phyloP scores from a whole-genome alignment of 805 yeast genomes.

The Metschnikowia reukaufii region DNA sequence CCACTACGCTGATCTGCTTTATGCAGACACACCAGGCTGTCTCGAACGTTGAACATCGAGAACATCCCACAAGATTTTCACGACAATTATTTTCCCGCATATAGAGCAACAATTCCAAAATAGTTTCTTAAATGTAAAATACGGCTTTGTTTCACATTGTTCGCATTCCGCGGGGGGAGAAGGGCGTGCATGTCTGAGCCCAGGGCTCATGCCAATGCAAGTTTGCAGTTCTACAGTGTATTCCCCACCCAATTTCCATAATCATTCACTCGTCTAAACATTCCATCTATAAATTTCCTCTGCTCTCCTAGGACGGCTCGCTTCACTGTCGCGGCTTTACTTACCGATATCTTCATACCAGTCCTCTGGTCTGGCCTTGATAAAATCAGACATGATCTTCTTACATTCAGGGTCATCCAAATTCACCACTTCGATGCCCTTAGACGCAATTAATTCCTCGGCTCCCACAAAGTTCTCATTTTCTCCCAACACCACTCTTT shows the following conservation, averaged over 20 bases:
- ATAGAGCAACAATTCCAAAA: background rate
- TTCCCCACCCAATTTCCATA: background rate
- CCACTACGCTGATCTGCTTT: too few relatives aligned
- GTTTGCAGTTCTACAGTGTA: background rate
- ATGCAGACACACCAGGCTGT: too few relatives aligned
- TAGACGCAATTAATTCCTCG: constrained; percentile 64
- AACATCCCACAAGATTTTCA: too few relatives aligned
- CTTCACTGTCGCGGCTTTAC: too few relatives aligned
- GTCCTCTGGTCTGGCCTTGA: constrained; percentile 69
- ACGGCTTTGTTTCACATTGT: background rate
- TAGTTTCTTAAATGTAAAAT: too few relatives aligned
- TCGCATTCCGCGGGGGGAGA: background rate
- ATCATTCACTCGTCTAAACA: background rate
- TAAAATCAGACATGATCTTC: constrained; percentile 74
- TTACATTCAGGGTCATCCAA: constrained; percentile 61
- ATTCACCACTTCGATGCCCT: constrained; percentile 74
- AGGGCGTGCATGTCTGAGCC: background rate
- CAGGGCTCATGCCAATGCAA: background rate
- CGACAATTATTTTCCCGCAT: too few relatives aligned
- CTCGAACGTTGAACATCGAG: too few relatives aligned
- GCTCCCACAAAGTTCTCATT: constrained; percentile 81
- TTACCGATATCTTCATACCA: constrained; percentile 83
- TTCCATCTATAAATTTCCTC: background rate
- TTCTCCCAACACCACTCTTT: constrained; percentile 87
- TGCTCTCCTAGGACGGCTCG: too few relatives aligned